These are phyloP conservation scores for Suhomyces sp. DNA, from an alignment of 805 yeast genomes.

Conservation along the genomic window DNA sequence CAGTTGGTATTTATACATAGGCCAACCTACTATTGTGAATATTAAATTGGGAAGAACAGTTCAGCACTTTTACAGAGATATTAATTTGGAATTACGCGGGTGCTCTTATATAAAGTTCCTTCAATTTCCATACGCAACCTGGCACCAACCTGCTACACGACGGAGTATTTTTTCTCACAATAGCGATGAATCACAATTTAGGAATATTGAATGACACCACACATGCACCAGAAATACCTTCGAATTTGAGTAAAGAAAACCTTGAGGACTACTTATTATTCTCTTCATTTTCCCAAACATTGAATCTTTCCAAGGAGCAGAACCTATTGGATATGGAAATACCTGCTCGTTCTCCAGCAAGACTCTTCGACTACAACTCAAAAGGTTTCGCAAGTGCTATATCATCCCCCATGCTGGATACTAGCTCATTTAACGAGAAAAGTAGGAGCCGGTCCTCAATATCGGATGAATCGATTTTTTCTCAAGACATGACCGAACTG, in stretches of 20 bases:
- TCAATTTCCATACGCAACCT: background rate
- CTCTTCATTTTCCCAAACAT: background rate
- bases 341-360: background rate
- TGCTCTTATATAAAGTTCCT: background rate
- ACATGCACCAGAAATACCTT: background rate
- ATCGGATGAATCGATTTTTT: slow-evolving; percentile 14
- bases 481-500: slow-evolving; percentile 2
- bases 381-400: background rate
- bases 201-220: background rate
- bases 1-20: background rate
- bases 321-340: background rate
- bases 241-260: background rate
- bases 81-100: background rate
- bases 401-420: slow-evolving; percentile 15
- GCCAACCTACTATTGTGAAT: background rate
- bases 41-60: background rate
- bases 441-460: slow-evolving; percentile 13
- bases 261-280: background rate
- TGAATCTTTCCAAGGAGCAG: background rate
- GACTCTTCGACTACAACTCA: background rate
- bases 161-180: background rate
- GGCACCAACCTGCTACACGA: slow-evolving; percentile 1
- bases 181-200: background rate
- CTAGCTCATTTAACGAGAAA: slow-evolving; percentile 17
- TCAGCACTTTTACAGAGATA: background rate